Conservation (phyloP, 2,329 filamentous ascomycete genomes). For the Cladosporium sp. region DNA sequence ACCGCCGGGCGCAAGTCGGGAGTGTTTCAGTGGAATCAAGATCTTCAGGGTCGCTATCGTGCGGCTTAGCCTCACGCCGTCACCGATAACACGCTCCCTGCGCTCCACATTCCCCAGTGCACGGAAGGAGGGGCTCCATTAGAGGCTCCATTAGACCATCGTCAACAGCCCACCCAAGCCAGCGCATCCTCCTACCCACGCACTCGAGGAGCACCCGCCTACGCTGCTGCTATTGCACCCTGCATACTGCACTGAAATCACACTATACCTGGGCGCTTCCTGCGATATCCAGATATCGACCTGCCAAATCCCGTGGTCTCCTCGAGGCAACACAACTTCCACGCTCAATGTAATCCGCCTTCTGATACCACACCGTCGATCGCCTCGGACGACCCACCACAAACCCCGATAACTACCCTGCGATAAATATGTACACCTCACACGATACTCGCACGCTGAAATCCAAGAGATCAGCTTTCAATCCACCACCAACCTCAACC, state of each 20-base stretch:
- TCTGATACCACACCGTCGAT: background rate
- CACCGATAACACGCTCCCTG: background rate
- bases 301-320: background rate
- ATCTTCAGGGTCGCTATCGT: conserved; percentile 3
- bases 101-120: conserved; percentile 16
- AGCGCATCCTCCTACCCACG: conserved; percentile 9
- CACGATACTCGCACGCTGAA: conserved; percentile 25
- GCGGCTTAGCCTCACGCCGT: background rate
- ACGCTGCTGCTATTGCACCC: background rate
- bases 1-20: background rate
- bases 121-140: conserved; percentile 13
- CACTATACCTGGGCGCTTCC: background rate
- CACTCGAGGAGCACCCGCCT: background rate
- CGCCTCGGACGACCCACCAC: conserved; percentile 3
- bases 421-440: conserved; percentile 15
- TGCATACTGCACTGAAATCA: background rate
- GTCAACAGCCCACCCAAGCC: conserved; percentile 20
- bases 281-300: background rate
- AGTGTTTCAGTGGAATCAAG: background rate
- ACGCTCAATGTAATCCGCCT: conserved; percentile 13
- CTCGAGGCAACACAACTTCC: background rate
- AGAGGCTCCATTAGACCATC: conserved; percentile 7
- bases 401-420: background rate
- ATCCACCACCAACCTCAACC: conserved; percentile 20
- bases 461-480: conserved; percentile 26